A percentile compares a stretch with the other conserved stretches of the same genome.
Conservation (phyloP, 306 rosid species). For the Fragaria ananassa region DNA sequence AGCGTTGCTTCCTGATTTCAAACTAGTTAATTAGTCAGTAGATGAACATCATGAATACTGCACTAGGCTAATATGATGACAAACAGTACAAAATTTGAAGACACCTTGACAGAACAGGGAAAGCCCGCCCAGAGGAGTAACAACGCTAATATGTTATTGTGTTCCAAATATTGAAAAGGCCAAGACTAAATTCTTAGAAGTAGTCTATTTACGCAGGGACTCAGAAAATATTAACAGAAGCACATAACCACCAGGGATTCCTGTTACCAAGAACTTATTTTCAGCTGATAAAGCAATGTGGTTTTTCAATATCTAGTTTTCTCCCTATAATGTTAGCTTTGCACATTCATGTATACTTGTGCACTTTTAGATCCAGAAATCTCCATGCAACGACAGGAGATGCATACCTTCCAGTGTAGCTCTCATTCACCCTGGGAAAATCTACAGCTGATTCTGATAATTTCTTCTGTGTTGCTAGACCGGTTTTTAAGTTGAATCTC, state of each 20-base stretch:
- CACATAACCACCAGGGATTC: neutral
- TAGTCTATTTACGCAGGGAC: neutral
- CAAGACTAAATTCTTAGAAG: neutral
- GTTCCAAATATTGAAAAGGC: neutral
- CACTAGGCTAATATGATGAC: neutral
- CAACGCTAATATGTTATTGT: neutral
- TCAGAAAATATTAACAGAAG: neutral
- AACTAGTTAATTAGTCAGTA: neutral
- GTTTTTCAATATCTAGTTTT: neutral
- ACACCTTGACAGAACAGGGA: neutral
- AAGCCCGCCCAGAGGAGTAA: neutral
- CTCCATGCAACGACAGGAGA: slow-evolving; percentile 8
- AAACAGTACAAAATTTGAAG: neutral
- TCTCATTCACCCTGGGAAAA: slow-evolving; percentile 91
- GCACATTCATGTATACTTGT: neutral
- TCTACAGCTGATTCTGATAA: slow-evolving; percentile 74
- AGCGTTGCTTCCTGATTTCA: slow-evolving; percentile 64
- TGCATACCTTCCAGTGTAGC: slow-evolving; percentile 85
- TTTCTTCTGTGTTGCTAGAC: slow-evolving; percentile 71
- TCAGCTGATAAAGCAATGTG: neutral
- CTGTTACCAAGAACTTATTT: neutral
- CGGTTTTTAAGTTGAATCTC: slow-evolving; percentile 81
- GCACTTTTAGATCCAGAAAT: slow-evolving; percentile 7
- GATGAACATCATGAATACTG: neutral
- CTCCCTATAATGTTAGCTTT: neutral